phyloP scores from a whole-genome alignment of 2,329 filamentous ascomycete genomes.

The Tolypocladium ovalisporum region DNA sequence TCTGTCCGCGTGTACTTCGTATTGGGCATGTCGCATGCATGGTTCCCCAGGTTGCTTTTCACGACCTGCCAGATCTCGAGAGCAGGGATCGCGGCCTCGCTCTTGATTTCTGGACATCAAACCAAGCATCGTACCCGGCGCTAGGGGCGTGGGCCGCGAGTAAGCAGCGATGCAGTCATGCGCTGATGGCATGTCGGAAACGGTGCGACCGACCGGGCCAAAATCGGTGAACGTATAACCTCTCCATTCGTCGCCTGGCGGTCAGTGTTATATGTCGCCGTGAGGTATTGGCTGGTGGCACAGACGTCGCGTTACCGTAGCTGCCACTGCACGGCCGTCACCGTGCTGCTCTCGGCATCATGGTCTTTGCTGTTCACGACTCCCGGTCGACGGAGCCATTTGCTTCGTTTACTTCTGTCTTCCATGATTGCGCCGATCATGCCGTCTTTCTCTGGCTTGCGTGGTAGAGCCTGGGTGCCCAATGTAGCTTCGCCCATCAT shows the following conservation, averaged over 20 bases:
- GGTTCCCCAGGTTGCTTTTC: not conserved
- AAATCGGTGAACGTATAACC: not conserved
- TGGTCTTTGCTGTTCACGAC: not conserved
- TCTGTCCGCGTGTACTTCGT: not conserved
- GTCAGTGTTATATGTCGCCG: not conserved
- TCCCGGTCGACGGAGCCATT: not conserved
- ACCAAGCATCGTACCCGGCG: not conserved
- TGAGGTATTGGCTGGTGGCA: not conserved
- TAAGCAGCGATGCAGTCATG: not conserved
- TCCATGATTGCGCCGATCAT: not conserved
- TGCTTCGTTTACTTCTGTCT: too few species aligned
- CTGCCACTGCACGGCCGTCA: not conserved
- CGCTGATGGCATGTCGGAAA: not conserved
- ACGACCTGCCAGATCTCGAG: not conserved
- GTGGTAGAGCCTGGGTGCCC: not conserved
- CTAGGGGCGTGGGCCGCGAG: not conserved
- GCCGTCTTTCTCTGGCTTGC: not conserved
- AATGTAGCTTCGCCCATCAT: not conserved
- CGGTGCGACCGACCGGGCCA: not conserved
- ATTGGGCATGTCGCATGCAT: not conserved
- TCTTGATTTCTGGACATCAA: not conserved
- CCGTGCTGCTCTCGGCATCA: not conserved
- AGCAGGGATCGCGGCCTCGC: not conserved
- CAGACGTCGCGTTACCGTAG: not conserved
- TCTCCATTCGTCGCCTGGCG: conserved; percentile 1